Evolutionary conservation across 345 rosid genomes (phyloP), one percentile per base, ranked within the genome.

Genomic region (Euclidium syriacum): DNA sequence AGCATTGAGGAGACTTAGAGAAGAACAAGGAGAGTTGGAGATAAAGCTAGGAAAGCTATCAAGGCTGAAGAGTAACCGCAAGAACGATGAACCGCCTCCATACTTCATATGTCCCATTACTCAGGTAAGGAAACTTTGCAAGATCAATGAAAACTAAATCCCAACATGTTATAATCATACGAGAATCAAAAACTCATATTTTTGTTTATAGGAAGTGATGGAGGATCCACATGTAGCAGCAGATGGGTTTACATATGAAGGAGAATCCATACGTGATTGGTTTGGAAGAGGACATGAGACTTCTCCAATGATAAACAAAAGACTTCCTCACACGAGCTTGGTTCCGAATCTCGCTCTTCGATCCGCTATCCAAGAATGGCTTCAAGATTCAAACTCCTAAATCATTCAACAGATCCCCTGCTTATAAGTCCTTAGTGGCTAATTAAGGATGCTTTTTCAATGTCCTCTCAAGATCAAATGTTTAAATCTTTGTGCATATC

Each of bases 31-130:
- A 44, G 79, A 79, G 51, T 68, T 90, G 73, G 81, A 75, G 68
- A 65, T 69, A 65, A 82, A 79, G 74, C 88, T 87, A 32, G 80
- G 55, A 56, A 82, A 83, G 75, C 85, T 82, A 10, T 87, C 82
- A 74, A 86, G 83, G 71, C 80, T 79, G 69, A 76, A 83, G 76
- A 76, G 66, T 71, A 72, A 77, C 67, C 12, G 27, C 40, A 47
- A 15, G 15, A 14, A 57, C 42, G 19, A 6, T 18, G 64, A 66
- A 46, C 49, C 49, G 6, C 71, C 71, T 46, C 49, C 46, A 18
- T 81, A 81, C 73, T 91, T 80, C 47, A 73, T 77, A 18, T 87
- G 98, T 62, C 96, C 96, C 56, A 82, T 90, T 36, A 81, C 83
- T 53, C 81, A 72, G 78, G 97, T 78, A 62, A 68, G 27, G 27